Base-by-base conservation (phyloP, 345 rosid genomes). In the Brassica incana region DNA sequence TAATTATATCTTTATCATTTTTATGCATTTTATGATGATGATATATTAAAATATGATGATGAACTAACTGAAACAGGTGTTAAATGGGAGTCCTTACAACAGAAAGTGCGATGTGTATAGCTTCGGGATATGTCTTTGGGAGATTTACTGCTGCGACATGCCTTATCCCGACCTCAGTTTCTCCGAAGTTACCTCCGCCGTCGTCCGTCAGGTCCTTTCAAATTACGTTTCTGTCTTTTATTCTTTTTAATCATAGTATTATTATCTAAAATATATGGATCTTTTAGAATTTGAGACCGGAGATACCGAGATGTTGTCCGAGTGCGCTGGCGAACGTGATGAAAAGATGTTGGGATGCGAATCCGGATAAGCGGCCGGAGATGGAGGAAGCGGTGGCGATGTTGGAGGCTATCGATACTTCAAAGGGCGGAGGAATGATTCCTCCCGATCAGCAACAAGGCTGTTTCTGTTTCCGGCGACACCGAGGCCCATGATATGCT, bases 121-220 rank as follows among this genome's bases (percentile, higher is more conserved):
- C 83, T 95, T 95, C 3, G 97, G 99, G 23, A 95, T 95, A 81
- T 95, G 99, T 82, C 78, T 95, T 64, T 95, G 99, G 98, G 97
- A 95, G 90, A 92, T 93, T 32, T 95, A 95, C 85, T 95, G 98
- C 77, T 93, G 99, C 73, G 99, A 95, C 88, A 95, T 95, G 98
- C 99, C 99, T 27, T 93, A 95, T 80, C 93, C 97, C 8, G 98
- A 95, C 75, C 99, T 92, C 75, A 95, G 99, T 79, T 95, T 95
- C 83, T 87, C 99, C 2, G 99, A 95, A 85, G 90, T 95, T 67
- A 93, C 99, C 60, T 91, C 98, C 6, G 99, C 97, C 25, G 98
- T 93, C 27, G 98, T 93, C 83, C 96, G 92, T 68, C 98, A 95
- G 99, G 99, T 93, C 45, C 33, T 65, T 56, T 43, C 11, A 6